These are phyloP conservation scores for Trichothecium sympodiale DNA, from an alignment of 2,329 filamentous ascomycete species.

Conservation along the genomic window DNA sequence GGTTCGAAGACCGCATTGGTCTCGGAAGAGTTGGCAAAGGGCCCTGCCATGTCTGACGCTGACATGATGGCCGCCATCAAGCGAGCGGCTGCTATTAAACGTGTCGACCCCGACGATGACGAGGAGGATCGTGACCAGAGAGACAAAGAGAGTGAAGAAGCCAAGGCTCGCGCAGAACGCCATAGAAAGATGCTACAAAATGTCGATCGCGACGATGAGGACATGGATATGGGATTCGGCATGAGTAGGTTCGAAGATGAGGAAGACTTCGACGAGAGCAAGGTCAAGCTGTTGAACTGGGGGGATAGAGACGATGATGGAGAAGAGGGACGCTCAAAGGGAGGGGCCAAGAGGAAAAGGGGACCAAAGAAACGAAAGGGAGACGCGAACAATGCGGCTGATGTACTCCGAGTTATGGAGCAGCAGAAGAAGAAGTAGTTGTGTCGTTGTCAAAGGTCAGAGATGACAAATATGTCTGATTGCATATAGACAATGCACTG, in stretches of 20 bases:
- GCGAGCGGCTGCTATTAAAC: slow-evolving; percentile 59
- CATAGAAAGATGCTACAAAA: slow-evolving; percentile 63
- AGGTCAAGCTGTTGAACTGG: slow-evolving; percentile 59
- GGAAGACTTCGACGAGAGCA: slow-evolving; percentile 63
- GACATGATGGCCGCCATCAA: slow-evolving; percentile 75
- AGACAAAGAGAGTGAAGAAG: slow-evolving; percentile 29
- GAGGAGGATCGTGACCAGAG: slow-evolving; percentile 21
- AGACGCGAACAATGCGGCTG: slow-evolving; percentile 65
- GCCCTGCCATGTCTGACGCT: slow-evolving; percentile 57
- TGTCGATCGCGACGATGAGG: slow-evolving; percentile 71
- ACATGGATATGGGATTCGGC: slow-evolving; percentile 92
- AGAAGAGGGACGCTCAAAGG: slow-evolving; percentile 26
- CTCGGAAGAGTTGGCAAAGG: slow-evolving; percentile 37
- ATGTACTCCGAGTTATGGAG: slow-evolving; percentile 73
- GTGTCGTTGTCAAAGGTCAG: slow-evolving; percentile 6
- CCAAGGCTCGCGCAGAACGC: slow-evolving; percentile 51
- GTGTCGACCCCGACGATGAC: slow-evolving; percentile 18
- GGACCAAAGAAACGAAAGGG: slow-evolving; percentile 67
- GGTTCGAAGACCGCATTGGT: slow-evolving; percentile 43
- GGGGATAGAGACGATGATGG: slow-evolving; percentile 41
- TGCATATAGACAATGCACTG: not conserved
- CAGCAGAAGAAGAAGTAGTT: slow-evolving; percentile 27
- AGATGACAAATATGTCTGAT: slow-evolving; percentile 1
- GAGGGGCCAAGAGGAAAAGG: slow-evolving; percentile 53
- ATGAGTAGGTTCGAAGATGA: slow-evolving; percentile 80